A percentile compares a stretch with the other conserved stretches of the same genome.
phyloP scores from a whole-genome alignment of 2,329 filamentous ascomycete genomes.

The Trichoderma arundinaceum region DNA sequence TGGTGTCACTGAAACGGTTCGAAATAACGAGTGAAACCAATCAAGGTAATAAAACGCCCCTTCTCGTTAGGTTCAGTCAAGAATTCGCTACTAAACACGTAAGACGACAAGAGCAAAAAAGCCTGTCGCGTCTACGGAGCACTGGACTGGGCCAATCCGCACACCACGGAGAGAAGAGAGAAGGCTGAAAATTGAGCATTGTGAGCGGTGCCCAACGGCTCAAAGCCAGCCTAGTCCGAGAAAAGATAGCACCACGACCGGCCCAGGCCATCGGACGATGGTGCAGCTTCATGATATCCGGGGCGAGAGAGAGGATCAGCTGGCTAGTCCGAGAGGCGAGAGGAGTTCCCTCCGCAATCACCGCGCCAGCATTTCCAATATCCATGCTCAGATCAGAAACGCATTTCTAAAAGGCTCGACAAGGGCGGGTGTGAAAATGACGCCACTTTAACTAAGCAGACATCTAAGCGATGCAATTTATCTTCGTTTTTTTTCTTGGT shows the following conservation, averaged over 20 bases:
- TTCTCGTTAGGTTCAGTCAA: constrained; percentile 2
- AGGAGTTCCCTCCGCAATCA: constrained; percentile 15
- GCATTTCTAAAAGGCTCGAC: constrained; percentile 17
- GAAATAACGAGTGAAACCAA: constrained; percentile 29
- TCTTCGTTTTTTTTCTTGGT: constrained; percentile 24
- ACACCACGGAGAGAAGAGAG: constrained; percentile 2
- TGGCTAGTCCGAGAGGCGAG: constrained; percentile 14
- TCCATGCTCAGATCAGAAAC: constrained; percentile 31
- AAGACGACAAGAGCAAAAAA: constrained; percentile 1
- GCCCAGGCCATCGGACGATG: not conserved
- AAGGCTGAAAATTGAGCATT: constrained; percentile 28
- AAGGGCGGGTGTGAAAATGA: constrained; percentile 22
- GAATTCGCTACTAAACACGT: constrained; percentile 10
- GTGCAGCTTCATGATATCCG: constrained; percentile 15
- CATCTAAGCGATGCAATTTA: constrained; percentile 30
- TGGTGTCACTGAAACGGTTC: constrained; percentile 26
- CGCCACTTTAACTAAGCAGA: constrained; percentile 25
- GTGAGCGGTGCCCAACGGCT: constrained; percentile 2
- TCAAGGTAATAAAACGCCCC: constrained; percentile 25
- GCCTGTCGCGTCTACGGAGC: constrained; percentile 20
- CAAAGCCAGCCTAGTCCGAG: not conserved
- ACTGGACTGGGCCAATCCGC: not conserved
- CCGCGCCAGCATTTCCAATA: constrained; percentile 14
- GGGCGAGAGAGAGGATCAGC: constrained; percentile 1
- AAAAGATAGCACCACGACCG: constrained; percentile 5